Evolutionary conservation across 2,329 filamentous ascomycete genomes (phyloP).

Genomic region (Ambrosiella cleistominuta): DNA sequence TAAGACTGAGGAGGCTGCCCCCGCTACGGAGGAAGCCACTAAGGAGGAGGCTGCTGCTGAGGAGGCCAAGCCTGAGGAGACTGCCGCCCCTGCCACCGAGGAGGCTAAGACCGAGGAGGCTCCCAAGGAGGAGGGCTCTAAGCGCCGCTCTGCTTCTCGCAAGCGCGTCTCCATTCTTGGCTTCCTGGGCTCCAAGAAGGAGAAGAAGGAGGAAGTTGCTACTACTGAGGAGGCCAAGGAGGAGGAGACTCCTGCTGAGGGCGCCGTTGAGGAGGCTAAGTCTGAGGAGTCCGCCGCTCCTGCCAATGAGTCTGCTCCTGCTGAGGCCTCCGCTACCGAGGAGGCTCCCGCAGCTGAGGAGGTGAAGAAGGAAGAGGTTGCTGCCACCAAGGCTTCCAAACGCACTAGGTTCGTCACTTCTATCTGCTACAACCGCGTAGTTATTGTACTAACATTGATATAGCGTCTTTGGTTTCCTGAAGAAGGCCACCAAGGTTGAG

Average conservation of each 20-base stretch:
- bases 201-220: conserved; percentile 24
- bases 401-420: conserved; percentile 24
- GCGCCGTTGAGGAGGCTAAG: conserved; percentile 15
- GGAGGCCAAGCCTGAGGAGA: conserved; percentile 15
- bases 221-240: conserved; percentile 15
- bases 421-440: background rate
- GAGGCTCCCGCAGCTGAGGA: conserved; percentile 27
- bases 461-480: conserved; percentile 37
- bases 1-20: conserved; percentile 22
- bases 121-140: conserved; percentile 24
- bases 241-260: conserved; percentile 18
- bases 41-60: conserved; percentile 20
- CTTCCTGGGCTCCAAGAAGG: conserved; percentile 36
- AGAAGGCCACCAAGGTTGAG: conserved; percentile 34
- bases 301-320: conserved; percentile 17
- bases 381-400: conserved; percentile 26
- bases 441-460: conserved; percentile 13
- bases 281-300: conserved; percentile 22
- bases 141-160: conserved; percentile 45
- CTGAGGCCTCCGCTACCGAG: conserved; percentile 27
- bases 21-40: conserved; percentile 18
- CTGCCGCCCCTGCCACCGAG: conserved; percentile 18
- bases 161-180: conserved; percentile 51
- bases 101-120: conserved; percentile 22
- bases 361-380: conserved; percentile 30